These are phyloP conservation scores for Castanea mollissima DNA, from an alignment of 306 rosid genomes.

Conservation along the genomic window DNA sequence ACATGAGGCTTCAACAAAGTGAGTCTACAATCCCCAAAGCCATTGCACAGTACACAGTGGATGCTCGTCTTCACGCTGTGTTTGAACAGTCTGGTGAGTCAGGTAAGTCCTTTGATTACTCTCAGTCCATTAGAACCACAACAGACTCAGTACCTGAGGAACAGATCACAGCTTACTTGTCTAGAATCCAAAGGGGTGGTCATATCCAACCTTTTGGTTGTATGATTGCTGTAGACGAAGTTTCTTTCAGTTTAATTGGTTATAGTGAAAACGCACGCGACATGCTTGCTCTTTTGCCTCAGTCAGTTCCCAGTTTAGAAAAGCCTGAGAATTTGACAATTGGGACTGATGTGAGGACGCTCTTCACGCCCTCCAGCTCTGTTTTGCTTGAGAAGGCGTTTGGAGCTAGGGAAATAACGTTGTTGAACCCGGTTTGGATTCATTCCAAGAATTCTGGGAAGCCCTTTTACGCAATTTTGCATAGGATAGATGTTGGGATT, in stretches of 20 bases:
- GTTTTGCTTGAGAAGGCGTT: slow-evolving; percentile 73
- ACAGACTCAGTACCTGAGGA: slow-evolving; percentile 56
- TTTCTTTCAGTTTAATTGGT: slow-evolving; percentile 48
- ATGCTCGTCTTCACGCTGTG: slow-evolving; percentile 89
- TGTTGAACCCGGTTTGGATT: slow-evolving; percentile 88
- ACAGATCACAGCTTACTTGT: slow-evolving; percentile 72
- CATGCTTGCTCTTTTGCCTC: slow-evolving; percentile 71
- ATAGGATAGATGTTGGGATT: slow-evolving; percentile 80
- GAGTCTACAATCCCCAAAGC: slow-evolving; percentile 65
- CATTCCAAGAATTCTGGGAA: slow-evolving; percentile 68
- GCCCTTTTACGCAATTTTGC: slow-evolving; percentile 93
- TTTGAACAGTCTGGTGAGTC: slow-evolving; percentile 82
- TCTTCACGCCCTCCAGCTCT: slow-evolving; percentile 52
- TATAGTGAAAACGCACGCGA: slow-evolving; percentile 82
- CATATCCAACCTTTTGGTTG: slow-evolving; percentile 84
- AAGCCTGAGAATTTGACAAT: slow-evolving; percentile 31
- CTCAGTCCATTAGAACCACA: slow-evolving; percentile 39
- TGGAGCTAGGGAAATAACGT: slow-evolving; percentile 75
- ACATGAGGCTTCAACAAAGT: slow-evolving; percentile 21
- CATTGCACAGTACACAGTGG: slow-evolving; percentile 89
- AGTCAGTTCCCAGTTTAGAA: slow-evolving; percentile 68
- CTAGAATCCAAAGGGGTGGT: slow-evolving; percentile 87
- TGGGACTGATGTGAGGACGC: slow-evolving; percentile 65
- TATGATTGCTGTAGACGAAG: slow-evolving; percentile 68
- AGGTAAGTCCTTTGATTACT: slow-evolving; percentile 68